Conservation (phyloP, 2,329 filamentous ascomycete genomes). For the Dothiorella sarmentorum region DNA sequence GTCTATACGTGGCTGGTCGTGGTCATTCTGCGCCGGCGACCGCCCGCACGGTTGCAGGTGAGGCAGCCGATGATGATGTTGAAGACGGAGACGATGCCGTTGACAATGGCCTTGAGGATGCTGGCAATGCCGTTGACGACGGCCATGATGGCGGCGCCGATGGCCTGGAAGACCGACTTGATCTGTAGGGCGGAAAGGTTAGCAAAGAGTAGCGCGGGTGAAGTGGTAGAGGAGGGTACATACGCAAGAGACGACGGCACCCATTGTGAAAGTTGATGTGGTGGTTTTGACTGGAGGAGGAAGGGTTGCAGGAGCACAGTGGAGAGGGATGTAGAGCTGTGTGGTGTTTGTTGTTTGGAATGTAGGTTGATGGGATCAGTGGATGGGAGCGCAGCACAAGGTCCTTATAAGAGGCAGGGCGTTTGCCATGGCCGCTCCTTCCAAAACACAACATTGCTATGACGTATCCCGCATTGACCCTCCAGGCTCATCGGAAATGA, state of each 20-base stretch:
- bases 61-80: conserved; percentile 49
- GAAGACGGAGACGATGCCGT: conserved; percentile 49
- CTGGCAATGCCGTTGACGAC: conserved; percentile 46
- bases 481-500: neutral
- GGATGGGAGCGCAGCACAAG: neutral
- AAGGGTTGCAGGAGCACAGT: conserved; percentile 2
- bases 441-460: conserved; percentile 5
- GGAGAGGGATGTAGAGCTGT: neutral
- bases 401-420: neutral
- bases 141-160: conserved; percentile 46
- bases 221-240: conserved; percentile 36
- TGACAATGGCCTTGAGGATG: conserved; percentile 46
- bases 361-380: too few relatives aligned
- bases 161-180: conserved; percentile 44
- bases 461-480: neutral
- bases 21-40: conserved; percentile 32
- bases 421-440: neutral
- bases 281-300: too few relatives aligned
- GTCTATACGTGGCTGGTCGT: conserved; percentile 29
- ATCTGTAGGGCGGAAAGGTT: conserved; percentile 34
- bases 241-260: conserved; percentile 82
- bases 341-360: neutral
- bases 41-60: conserved; percentile 46
- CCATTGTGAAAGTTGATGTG: conserved; percentile 57
- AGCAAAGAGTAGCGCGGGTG: conserved; percentile 19